phyloP scores from a whole-genome alignment of 345 rosid genomes.

The Corymbia maculata region DNA sequence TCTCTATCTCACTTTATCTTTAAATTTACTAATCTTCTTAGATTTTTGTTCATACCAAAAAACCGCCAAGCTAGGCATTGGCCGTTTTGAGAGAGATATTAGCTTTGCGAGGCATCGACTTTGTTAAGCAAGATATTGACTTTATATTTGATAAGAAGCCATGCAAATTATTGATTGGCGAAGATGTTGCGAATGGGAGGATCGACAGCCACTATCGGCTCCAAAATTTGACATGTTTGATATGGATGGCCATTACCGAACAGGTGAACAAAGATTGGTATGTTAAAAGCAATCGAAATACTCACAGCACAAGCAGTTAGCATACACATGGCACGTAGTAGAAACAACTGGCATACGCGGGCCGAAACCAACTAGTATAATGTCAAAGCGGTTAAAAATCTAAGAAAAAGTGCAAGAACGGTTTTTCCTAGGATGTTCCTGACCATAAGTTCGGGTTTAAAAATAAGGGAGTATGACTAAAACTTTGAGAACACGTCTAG shows the following conservation, averaged over 20 bases:
- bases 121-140: not conserved
- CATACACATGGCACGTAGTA: not conserved
- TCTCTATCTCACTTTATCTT: not conserved
- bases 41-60: rapidly evolving
- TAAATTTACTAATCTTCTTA: not conserved
- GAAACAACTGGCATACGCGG: not conserved
- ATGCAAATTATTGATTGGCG: not conserved
- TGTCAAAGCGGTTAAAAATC: not conserved
- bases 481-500: not conserved
- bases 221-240: not conserved
- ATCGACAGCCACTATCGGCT: not conserved
- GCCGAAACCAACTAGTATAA: not conserved
- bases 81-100: not conserved
- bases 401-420: not conserved
- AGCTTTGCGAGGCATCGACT: not conserved
- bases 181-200: not conserved
- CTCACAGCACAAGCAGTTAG: not conserved
- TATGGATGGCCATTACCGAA: rapidly evolving
- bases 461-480: too few species aligned
- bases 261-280: rapidly evolving
- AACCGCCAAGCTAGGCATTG: not conserved
- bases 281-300: not conserved
- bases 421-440: too few species aligned
- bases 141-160: not conserved
- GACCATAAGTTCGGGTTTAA: too few species aligned